Conservation (phyloP, 345 rosid species). For the Brassica rapa region DNA sequence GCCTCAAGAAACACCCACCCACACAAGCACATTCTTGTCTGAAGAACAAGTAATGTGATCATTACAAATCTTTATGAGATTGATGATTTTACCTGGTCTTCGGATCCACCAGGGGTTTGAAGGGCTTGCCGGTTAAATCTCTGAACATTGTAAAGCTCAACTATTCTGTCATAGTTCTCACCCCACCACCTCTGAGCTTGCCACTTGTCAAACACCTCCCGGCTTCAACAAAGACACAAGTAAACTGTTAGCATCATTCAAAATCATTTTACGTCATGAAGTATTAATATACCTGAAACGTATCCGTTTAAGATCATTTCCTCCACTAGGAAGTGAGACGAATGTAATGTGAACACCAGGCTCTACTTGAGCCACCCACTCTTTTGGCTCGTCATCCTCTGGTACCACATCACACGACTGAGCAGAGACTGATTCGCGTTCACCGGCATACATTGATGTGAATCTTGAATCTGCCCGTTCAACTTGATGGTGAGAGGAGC, state of each 20-base stretch:
- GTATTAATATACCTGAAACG: conserved; percentile 68
- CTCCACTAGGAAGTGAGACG: conserved; percentile 85
- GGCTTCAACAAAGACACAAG: conserved; percentile 53
- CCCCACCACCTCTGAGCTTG: conserved; percentile 99
- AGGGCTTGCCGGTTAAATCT: conserved; percentile 96
- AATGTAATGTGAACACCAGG: conserved; percentile 97
- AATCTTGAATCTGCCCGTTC: conserved; percentile 56
- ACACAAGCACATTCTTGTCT: background rate
- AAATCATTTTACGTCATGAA: background rate
- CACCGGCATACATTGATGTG: conserved; percentile 45
- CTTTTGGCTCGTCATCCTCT: conserved; percentile 86
- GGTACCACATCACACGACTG: conserved; percentile 70
- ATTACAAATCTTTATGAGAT: background rate
- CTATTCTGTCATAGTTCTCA: conserved; percentile 90
- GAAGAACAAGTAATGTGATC: background rate
- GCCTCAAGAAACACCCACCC: conserved; percentile 6
- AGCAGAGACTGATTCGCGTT: conserved; percentile 61
- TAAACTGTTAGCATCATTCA: conserved; percentile 6
- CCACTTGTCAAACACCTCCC: conserved; percentile 95
- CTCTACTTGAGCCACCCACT: conserved; percentile 99
- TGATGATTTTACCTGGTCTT: conserved; percentile 66
- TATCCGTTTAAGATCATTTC: conserved; percentile 92
- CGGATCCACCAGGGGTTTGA: conserved; percentile 81
- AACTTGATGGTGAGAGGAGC: conserved; percentile 47
- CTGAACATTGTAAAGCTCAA: conserved; percentile 97